Conservation (phyloP, 768 basidiomycete species). For the Auricularia auricula-judae region DNA sequence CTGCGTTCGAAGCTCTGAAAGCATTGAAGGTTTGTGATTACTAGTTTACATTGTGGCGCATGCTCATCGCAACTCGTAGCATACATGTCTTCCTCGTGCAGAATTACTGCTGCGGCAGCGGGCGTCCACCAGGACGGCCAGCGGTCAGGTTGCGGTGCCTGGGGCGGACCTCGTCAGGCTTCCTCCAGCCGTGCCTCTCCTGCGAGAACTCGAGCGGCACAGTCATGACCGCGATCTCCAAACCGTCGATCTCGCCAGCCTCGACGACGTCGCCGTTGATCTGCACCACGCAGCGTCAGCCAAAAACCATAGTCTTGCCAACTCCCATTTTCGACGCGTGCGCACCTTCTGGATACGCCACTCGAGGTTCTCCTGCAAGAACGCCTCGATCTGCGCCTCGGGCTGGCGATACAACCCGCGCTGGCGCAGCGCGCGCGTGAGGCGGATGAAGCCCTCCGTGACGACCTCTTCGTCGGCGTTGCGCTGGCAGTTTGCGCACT, state of each 20-base stretch:
- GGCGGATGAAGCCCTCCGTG: constrained; percentile 34
- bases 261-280: background rate
- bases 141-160: background rate
- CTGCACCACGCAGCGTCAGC: background rate
- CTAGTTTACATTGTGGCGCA: too few species aligned
- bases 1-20: too few species aligned
- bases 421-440: constrained; percentile 25
- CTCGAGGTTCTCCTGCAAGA: constrained; percentile 27
- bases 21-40: too few species aligned
- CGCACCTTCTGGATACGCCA: constrained; percentile 33
- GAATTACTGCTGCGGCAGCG: background rate
- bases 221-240: background rate
- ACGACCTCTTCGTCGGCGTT: constrained; percentile 13
- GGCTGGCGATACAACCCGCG: constrained; percentile 19
- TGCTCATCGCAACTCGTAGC: too few species aligned
- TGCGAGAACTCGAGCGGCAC: background rate
- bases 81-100: too few species aligned
- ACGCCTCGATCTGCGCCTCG: constrained; percentile 28
- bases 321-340: too few species aligned
- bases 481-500: constrained; percentile 30
- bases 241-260: background rate
- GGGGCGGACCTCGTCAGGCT: background rate
- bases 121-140: background rate
- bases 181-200: background rate
- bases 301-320: background rate